phyloP scores from a whole-genome alignment of 2,329 filamentous ascomycete genomes.

The Neonectria sp. region DNA sequence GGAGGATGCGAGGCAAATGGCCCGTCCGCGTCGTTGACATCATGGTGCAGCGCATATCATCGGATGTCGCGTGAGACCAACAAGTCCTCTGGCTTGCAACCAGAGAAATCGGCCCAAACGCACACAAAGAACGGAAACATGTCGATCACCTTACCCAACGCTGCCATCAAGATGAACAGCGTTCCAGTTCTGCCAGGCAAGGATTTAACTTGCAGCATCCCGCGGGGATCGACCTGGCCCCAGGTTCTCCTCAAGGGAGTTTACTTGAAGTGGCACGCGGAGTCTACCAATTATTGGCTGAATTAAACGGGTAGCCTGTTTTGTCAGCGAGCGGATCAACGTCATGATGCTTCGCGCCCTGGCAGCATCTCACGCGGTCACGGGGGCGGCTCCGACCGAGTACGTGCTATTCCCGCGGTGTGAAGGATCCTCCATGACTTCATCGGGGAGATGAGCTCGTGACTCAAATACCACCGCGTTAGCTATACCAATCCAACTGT shows the following conservation, averaged over 20 bases:
- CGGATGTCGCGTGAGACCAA: conserved; percentile 16
- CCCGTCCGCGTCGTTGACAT: conserved; percentile 19
- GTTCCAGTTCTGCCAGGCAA: not conserved
- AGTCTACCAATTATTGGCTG: not conserved
- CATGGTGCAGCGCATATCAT: conserved; percentile 23
- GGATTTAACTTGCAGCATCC: not conserved
- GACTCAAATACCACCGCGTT: not conserved
- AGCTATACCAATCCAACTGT: not conserved
- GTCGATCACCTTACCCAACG: not conserved
- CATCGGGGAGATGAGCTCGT: conserved; percentile 9
- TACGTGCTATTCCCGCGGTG: conserved; percentile 3
- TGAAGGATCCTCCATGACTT: conserved; percentile 14
- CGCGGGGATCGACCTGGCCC: not conserved
- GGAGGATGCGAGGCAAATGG: not conserved
- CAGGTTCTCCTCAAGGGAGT: too few relatives aligned
- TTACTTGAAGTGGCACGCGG: not conserved
- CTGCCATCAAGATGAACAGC: conserved; percentile 19
- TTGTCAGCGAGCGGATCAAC: not conserved
- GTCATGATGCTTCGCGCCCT: not conserved
- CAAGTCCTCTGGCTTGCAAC: not conserved
- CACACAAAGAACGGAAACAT: not conserved
- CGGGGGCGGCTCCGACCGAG: conserved; percentile 1
- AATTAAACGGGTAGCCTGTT: not conserved
- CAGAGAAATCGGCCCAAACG: not conserved
- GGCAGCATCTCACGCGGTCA: not conserved